Conservation (phyloP, 768 basidiomycete species). For the Agaricus bisporus region DNA sequence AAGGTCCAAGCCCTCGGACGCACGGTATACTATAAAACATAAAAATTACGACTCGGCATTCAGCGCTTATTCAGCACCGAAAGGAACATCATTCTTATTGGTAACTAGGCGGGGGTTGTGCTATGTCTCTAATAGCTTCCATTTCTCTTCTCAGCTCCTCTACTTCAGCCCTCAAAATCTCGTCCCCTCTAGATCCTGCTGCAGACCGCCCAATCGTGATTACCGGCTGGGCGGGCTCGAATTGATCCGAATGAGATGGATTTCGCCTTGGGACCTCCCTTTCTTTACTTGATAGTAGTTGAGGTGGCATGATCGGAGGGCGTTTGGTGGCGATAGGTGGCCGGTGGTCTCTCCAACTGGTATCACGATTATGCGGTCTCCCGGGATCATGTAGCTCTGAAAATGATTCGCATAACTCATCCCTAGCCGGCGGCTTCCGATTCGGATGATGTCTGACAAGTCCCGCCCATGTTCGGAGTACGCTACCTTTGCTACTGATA, state of each 20-base stretch:
- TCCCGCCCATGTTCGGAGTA: neutral
- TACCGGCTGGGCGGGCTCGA: neutral
- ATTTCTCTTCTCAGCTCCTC: constrained; percentile 5
- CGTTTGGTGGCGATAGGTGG: too few relatives aligned
- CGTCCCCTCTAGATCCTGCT: neutral
- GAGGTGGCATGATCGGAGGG: too few relatives aligned
- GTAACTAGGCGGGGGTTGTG: neutral
- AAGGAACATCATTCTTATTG: too few relatives aligned
- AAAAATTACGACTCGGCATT: too few relatives aligned
- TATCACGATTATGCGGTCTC: neutral
- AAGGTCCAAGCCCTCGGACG: too few relatives aligned
- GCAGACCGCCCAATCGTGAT: neutral
- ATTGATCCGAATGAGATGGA: neutral
- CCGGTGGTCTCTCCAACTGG: neutral
- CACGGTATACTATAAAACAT: too few relatives aligned
- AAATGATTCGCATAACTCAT: too few relatives aligned
- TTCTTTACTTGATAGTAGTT: neutral
- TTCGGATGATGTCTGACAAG: too few relatives aligned
- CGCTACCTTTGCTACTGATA: neutral
- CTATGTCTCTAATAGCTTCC: neutral
- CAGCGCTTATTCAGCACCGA: too few relatives aligned
- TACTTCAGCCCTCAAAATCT: constrained; percentile 6
- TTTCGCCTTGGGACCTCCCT: neutral
- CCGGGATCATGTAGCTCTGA: neutral
- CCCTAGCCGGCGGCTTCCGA: too few relatives aligned